Evolutionary conservation across 176 grass and related monocot species (phyloP).

Genomic region (Areca catechu): DNA sequence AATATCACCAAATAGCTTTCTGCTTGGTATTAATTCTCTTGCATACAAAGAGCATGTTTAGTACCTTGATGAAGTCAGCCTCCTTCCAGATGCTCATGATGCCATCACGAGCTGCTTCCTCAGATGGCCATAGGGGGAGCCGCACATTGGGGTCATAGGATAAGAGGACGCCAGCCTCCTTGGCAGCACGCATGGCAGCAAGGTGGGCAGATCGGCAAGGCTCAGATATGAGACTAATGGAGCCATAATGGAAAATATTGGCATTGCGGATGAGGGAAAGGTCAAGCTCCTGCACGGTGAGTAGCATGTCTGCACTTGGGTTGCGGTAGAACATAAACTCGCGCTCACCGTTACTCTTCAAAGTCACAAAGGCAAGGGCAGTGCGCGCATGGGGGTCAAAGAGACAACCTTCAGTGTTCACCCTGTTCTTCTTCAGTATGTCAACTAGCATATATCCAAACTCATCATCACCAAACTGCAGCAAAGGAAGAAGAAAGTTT

Average conservation of each 20-base stretch:
- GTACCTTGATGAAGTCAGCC: constrained; percentile 83
- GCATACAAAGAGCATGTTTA: neutral
- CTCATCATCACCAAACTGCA: constrained; percentile 84
- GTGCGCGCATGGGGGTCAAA: constrained; percentile 80
- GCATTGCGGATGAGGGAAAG: constrained; percentile 51
- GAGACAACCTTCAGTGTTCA: constrained; percentile 44
- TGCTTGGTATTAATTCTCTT: too few species aligned
- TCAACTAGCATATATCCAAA: constrained; percentile 86
- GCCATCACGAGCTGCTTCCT: constrained; percentile 36
- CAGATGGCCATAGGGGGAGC: constrained; percentile 74
- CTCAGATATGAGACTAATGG: constrained; percentile 79
- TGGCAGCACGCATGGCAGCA: constrained; percentile 80
- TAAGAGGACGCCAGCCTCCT: constrained; percentile 55
- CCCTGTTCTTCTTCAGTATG: constrained; percentile 72
- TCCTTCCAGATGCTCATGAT: constrained; percentile 90
- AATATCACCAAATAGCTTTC: too few species aligned
- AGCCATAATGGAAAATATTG: constrained; percentile 89
- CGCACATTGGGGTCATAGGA: constrained; percentile 89
- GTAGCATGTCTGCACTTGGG: constrained; percentile 81
- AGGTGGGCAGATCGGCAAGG: constrained; percentile 63
- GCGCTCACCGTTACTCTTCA: constrained; percentile 61
- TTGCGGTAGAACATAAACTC: constrained; percentile 99
- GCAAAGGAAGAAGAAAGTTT: too few species aligned
- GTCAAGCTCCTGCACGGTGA: constrained; percentile 59
- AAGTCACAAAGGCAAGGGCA: constrained; percentile 71